Base-by-base conservation (phyloP, 2,329 filamentous ascomycete species). In the Fusarium secorum region DNA sequence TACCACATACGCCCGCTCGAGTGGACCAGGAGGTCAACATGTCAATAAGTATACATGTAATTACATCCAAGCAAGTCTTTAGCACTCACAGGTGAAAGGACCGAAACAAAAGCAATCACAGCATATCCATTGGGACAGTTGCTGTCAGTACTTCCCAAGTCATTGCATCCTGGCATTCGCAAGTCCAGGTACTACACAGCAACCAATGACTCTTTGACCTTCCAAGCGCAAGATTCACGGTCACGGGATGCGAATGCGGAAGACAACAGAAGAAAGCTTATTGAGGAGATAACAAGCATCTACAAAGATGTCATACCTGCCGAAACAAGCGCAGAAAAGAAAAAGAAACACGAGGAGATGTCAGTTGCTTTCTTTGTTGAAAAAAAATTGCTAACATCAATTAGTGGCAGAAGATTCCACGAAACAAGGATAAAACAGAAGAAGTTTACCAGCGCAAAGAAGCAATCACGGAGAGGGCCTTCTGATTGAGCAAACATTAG, bases 1-100 rank as follows among this genome's bases (percentile, higher is more conserved):
- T 46, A 89, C 86, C 9, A 84, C 80, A 15, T 89, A 83, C 75
- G 83, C 88, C 5, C 83, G 88, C n/a, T 89, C 88, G 5, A 89
- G 87, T 71, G 88, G 88, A 0, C 87, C 88, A 5, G 88, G 88
- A 17, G 88, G 88, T 4, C 88, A 90, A 71, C 87, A 90, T 74
- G 87, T 89, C 35, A 90, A 90, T 75, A 90, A 89, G 88, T 89
- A 74, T 57, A 84, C 26, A 53, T n/a, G 28, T 24, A 39, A 22
- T 30, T 32, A 24, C 28, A 3, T 64, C 84, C 18, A 78, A 49
- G 82, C 81, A 17, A 78, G 77, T 42, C 83, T 70, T 9, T 84
- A 78, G 82, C 82, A 15, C 82, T 85, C 14, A 86, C 84, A 24
- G 32, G 35, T 44, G 39, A n/a, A 71, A 89, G 87, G 66, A 90